Base-by-base conservation (phyloP, 2,329 filamentous ascomycete genomes). In the Gaeumannomyces tritici region DNA sequence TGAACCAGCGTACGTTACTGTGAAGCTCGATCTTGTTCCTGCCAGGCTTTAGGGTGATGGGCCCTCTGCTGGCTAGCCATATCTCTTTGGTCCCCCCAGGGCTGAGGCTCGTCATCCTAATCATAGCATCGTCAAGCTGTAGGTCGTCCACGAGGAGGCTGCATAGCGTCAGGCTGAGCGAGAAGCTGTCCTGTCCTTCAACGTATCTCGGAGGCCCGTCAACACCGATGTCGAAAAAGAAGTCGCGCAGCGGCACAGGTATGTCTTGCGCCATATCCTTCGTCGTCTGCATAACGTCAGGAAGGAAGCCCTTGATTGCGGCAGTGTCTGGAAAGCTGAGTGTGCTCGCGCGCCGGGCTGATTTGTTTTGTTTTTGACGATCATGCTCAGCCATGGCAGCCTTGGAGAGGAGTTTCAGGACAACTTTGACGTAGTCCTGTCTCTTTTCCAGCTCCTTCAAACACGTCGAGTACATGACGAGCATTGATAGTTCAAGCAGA, bases 391-490 rank as follows among this genome's bases (percentile, higher is more conserved):
- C 79, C 0, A 76, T 75, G 4, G 83, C 87, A 0, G 85, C 83
- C 70, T 90, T 92, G 9, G 83, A 84, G 13, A 95, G 75, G 1
- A 97, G 77, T 68, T 89, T 89, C 18, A 97, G 78, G 11, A 91
- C 81, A 11, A 90, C 87, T 28, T 85, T 84, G 21, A 93, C 86
- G 69, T 92, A 96, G 65, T 96, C 91, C 61, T 93, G 89, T 64
- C 86, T 86, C 18, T 86, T 85, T 59, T 89, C 80, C 31, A 96
- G 81, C 67, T 90, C 83, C 66, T 89, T 88, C 31, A 99, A 80
- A 72, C 93, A 98, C 59, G 84, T 83, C 0, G 90, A 85, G 71
- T 97, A 95, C 81, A 97, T 89, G 66, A 90, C 84, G 7, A 98
- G 81, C 83, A 96, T 90, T 0, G 89, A 89, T 4, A 91, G 79